Conservation (phyloP, 192 early-diverging fungal species). For the Backusella luteola region DNA sequence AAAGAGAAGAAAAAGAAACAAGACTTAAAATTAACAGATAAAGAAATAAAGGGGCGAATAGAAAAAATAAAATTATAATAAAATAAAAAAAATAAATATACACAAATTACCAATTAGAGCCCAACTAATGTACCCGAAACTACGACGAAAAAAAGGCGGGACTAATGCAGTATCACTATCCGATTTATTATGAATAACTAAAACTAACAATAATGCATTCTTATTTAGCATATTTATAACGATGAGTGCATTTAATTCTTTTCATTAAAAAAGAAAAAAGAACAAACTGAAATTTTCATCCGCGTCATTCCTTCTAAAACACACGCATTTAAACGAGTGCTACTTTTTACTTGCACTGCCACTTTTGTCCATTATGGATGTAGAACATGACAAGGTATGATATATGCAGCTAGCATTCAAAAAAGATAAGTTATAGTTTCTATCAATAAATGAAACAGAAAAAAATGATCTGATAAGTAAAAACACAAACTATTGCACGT, state of each 20-base stretch:
- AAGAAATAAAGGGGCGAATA: slow-evolving; percentile 6
- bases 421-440: not conserved
- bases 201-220: not conserved
- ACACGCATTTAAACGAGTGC: not conserved
- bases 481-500: not conserved
- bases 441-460: not conserved
- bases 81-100: not conserved
- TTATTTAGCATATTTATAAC: not conserved
- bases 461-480: not conserved
- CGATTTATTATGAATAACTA: not conserved
- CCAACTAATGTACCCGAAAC: slow-evolving; percentile 16
- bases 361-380: not conserved
- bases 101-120: slow-evolving; percentile 18
- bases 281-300: not conserved
- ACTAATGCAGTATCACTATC: not conserved
- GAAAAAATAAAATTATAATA: slow-evolving; percentile 2
- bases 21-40: not conserved
- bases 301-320: not conserved
- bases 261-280: not conserved
- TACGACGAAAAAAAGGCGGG: slow-evolving; percentile 5
- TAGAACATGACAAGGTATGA: not conserved
- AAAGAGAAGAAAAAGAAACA: slow-evolving; percentile 5
- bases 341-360: not conserved
- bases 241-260: not conserved
- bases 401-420: not conserved